Percentiles rank a stretch among this genome's conserved stretches.
Conservation (phyloP, 352 stramenopile species). For the Globisporangium mamillatum region DNA sequence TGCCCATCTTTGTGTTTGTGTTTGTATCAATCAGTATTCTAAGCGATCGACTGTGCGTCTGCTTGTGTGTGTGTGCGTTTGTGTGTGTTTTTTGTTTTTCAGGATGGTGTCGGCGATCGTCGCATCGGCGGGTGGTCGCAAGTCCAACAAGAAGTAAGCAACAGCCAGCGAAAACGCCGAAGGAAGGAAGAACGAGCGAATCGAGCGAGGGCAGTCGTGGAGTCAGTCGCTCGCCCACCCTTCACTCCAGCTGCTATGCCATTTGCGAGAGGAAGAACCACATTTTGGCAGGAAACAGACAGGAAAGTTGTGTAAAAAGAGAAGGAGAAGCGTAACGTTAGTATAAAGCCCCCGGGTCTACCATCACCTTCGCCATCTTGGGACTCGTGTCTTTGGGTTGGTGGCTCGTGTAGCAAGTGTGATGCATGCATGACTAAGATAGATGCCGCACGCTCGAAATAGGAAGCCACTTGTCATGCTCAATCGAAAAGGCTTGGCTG, state of each 20-base stretch:
- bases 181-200: background rate
- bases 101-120: slow-evolving; percentile 88
- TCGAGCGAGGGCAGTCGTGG: background rate
- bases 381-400: background rate
- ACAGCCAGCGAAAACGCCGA: background rate
- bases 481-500: background rate
- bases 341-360: background rate
- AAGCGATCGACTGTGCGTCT: background rate
- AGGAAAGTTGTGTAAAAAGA: background rate
- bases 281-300: background rate
- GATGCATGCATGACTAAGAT: background rate
- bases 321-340: background rate
- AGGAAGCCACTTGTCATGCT: background rate
- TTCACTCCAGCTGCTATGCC: background rate
- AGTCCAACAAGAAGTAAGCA: slow-evolving; percentile 15
- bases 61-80: background rate
- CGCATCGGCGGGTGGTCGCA: slow-evolving; percentile 51
- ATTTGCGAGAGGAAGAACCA: background rate
- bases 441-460: background rate
- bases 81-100: background rate
- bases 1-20: background rate
- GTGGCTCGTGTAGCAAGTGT: background rate
- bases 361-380: background rate
- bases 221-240: background rate
- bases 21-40: background rate